A percentile compares a stretch with the other conserved stretches of the same genome.
phyloP scores from a whole-genome alignment of 805 yeast species.

The Ogataea ganodermae region DNA sequence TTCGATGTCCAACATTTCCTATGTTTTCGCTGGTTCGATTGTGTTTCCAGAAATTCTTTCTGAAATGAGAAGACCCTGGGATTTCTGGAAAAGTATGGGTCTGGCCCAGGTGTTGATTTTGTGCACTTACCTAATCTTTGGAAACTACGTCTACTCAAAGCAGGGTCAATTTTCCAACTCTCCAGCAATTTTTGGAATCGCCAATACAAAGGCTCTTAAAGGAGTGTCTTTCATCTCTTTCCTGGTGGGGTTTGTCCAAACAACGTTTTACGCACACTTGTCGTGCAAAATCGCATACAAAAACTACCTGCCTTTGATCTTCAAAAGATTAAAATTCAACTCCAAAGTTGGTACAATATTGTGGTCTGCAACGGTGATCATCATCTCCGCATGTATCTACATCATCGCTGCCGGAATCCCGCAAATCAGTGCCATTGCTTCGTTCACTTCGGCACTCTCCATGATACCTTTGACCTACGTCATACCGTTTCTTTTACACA shows the following conservation, averaged over 20 bases:
- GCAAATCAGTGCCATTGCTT: slow-evolving; percentile 26
- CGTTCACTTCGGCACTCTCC: slow-evolving; percentile 29
- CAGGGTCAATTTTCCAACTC: slow-evolving; percentile 48
- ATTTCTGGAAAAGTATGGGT: slow-evolving; percentile 50
- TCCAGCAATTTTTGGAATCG: slow-evolving; percentile 48
- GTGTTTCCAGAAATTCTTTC: slow-evolving; percentile 50
- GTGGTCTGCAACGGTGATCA: slow-evolving; percentile 19
- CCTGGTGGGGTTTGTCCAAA: slow-evolving; percentile 38
- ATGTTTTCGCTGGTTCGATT: slow-evolving; percentile 53
- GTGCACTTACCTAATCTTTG: slow-evolving; percentile 42
- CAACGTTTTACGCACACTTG: slow-evolving; percentile 41
- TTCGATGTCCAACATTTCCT: slow-evolving; percentile 47
- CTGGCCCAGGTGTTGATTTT: slow-evolving; percentile 44
- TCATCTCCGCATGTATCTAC: slow-evolving; percentile 19
- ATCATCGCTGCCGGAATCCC: slow-evolving; percentile 31
- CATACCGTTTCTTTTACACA: slow-evolving; percentile 26
- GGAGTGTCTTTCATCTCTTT: slow-evolving; percentile 42
- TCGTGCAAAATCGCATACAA: slow-evolving; percentile 48
- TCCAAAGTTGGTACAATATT: slow-evolving; percentile 33
- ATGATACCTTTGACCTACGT: slow-evolving; percentile 34
- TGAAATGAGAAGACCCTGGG: slow-evolving; percentile 50
- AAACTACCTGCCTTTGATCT: slow-evolving; percentile 37
- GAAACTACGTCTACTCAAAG: slow-evolving; percentile 44
- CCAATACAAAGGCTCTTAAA: slow-evolving; percentile 29
- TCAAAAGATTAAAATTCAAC: slow-evolving; percentile 36